A percentile compares a stretch with the other conserved stretches of the same genome.
Evolutionary conservation across 2,329 filamentous ascomycete species (phyloP).

Genomic region (Orbilia javanica): DNA sequence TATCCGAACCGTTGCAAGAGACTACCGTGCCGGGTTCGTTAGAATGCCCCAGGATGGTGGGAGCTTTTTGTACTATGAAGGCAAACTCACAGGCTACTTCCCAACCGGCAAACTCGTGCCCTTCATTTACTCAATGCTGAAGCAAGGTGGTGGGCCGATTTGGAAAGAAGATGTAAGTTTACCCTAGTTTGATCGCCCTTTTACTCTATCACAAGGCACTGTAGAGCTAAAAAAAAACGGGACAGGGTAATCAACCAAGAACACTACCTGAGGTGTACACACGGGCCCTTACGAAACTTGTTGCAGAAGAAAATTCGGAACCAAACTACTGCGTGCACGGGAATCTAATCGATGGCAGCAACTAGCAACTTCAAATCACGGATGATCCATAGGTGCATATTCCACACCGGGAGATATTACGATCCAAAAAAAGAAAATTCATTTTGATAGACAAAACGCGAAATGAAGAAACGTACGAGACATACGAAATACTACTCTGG

Average conservation of each 20-base stretch:
- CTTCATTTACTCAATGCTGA: not conserved
- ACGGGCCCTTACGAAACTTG: not conserved
- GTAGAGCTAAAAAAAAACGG: not conserved
- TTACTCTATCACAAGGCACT: not conserved
- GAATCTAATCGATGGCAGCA: not conserved
- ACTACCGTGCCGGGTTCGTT: conserved; percentile 30
- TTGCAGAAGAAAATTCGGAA: not conserved
- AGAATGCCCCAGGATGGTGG: not conserved
- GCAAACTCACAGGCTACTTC: not conserved
- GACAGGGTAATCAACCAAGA: conserved; percentile 30
- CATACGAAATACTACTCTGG: too few relatives aligned
- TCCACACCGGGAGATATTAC: not conserved
- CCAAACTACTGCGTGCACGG: not conserved
- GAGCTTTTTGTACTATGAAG: conserved; percentile 26
- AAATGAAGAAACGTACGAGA: too few relatives aligned
- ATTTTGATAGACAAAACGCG: too few relatives aligned
- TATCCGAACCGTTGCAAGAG: not conserved
- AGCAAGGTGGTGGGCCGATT: conserved; percentile 9
- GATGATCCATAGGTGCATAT: not conserved
- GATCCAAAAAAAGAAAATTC: not conserved
- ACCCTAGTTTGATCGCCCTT: not conserved
- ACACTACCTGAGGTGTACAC: not conserved
- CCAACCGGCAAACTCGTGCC: not conserved
- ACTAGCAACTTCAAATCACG: not conserved
- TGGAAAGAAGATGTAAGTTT: conserved; percentile 52